Evolutionary conservation across 345 rosid genomes (phyloP), one percentile per base, ranked within the genome.

Genomic region (Rhodamnia rubescens): DNA sequence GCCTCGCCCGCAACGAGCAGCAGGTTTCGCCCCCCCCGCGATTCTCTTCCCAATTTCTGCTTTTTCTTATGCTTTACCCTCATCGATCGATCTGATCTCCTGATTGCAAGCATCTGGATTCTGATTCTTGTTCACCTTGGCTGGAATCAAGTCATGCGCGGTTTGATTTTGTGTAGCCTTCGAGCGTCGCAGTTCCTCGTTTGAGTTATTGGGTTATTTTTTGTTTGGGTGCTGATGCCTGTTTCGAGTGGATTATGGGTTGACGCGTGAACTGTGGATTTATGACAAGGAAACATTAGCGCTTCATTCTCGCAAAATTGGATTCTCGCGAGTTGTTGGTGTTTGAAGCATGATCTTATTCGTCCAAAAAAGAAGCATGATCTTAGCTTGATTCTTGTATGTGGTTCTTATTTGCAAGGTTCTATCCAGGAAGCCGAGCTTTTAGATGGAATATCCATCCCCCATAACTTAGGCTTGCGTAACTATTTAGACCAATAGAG

Each of bases 1-100:
- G 99, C 89, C 98, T 97, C 88, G 99, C 99, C 53, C 99, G 99
- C 90, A 91, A 86, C 88, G 99, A 96, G 69, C 98, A 93, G 69
- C 99, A 97, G 99, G 99, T 96, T 26, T 16, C 24, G 11, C 24
- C 29, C 74, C 9, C 9, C 27, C 57, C 81, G 16, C 14, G 9
- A 24, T 44, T 50, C 14, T 27, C 50, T 6, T 57, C n/a, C 53
- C 55, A 20, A n/a, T 36, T 47, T 83, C 13, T 56, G 4, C 50
- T 26, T 75, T 7, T 18, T 32, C 61, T 36, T 2, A 13, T 85
- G 27, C 74, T 69, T 69, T 26, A 1, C 20, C 47, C 47, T 26
- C 47, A 36, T 69, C 44, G 7, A 32, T 32, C 47, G 47, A 5
- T 69, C 78, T 6, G 47, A 9, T 69, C 78, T 69, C 61, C 61